These are phyloP conservation scores for Hanseniaspora nectarophila DNA, from an alignment of 805 yeast species.

Conservation along the genomic window DNA sequence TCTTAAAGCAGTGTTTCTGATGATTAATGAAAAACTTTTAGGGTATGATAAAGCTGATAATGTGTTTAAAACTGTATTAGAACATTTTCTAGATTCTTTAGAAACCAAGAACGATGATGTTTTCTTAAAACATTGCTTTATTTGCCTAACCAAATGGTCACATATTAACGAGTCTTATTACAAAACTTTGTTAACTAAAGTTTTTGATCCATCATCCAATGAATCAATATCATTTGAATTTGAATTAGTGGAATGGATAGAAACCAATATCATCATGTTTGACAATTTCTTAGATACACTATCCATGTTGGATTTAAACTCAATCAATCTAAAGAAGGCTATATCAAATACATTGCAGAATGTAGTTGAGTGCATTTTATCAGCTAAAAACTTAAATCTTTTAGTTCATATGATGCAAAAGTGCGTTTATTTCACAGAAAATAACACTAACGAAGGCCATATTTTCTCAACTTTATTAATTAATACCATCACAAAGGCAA, in stretches of 20 bases:
- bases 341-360: neutral
- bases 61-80: neutral
- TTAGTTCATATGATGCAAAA: constrained; percentile 3
- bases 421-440: neutral
- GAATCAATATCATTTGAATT: neutral
- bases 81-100: neutral
- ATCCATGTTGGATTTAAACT: neutral
- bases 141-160: neutral
- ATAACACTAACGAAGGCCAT: neutral
- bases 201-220: neutral
- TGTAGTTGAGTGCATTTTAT: neutral
- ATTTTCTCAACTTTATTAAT: neutral
- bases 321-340: neutral
- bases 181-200: neutral
- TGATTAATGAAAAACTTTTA: neutral
- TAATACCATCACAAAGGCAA: neutral
- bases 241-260: neutral
- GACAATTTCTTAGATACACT: neutral
- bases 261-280: constrained; percentile 1
- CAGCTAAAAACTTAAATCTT: neutral
- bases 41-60: neutral
- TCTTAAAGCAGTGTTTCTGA: neutral
- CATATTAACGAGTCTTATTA: neutral
- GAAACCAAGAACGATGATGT: neutral
- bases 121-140: neutral